phyloP scores from a whole-genome alignment of 352 stramenopile species.

The Phytopythium montanum region DNA sequence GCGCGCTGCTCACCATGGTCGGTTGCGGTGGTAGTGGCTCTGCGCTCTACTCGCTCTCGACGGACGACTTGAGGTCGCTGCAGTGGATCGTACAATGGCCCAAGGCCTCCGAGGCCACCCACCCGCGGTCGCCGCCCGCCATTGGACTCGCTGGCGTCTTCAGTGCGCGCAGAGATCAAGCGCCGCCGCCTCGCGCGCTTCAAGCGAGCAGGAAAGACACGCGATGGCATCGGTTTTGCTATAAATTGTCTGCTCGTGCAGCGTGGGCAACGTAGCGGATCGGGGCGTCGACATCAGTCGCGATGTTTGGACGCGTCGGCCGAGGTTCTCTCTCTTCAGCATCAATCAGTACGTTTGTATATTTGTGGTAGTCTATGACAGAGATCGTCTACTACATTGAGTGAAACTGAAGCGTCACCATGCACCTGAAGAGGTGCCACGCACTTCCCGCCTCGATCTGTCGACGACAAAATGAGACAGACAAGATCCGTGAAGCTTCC shows the following conservation, averaged over 20 bases:
- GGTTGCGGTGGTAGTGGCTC: not conserved
- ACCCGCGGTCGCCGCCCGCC: not conserved
- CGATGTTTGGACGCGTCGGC: slow-evolving; percentile 1
- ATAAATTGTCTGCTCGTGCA: not conserved
- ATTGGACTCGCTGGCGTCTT: not conserved
- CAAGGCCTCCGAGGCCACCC: not conserved
- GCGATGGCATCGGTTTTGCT: not conserved
- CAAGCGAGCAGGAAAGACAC: slow-evolving; percentile 5
- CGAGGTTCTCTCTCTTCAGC: too few species aligned
- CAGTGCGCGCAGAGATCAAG: not conserved
- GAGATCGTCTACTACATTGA: not conserved
- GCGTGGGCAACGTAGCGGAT: not conserved
- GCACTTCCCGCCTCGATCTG: not conserved
- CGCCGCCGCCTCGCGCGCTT: slow-evolving; percentile 2
- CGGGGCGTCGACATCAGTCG: not conserved
- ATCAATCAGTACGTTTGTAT: not conserved
- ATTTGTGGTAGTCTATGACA: not conserved
- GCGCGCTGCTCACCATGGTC: not conserved
- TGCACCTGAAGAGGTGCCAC: not conserved
- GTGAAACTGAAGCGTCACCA: not conserved
- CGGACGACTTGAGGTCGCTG: not conserved
- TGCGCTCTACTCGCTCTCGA: not conserved
- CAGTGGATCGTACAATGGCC: not conserved
- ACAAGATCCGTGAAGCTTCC: slow-evolving; percentile 4
- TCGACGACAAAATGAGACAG: slow-evolving; percentile 7